Conservation (phyloP, 495 filamentous ascomycete species). For the Talaromyces wortmannii region DNA sequence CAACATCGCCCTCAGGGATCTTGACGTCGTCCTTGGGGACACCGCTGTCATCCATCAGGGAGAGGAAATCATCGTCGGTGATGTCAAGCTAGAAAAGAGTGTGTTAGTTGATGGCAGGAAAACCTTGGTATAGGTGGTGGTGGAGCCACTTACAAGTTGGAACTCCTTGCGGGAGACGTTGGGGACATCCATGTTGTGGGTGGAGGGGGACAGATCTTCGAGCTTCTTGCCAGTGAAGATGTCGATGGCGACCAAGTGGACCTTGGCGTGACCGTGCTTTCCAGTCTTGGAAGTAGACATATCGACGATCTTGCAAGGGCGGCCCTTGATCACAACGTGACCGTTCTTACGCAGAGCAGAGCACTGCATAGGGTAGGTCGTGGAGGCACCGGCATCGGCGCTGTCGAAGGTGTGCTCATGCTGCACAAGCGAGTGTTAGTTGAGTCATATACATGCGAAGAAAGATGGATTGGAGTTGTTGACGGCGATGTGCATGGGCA, state of each 20-base stretch:
- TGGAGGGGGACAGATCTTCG: constrained; percentile 98
- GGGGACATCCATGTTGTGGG: constrained; percentile 99
- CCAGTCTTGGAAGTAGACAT: constrained; percentile 99
- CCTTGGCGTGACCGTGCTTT: constrained; percentile 99
- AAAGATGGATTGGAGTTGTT: background rate
- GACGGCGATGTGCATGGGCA: constrained; percentile 1
- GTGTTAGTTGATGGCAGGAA: background rate
- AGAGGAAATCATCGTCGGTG: constrained; percentile 84
- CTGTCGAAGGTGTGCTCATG: constrained; percentile 89
- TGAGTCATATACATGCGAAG: background rate
- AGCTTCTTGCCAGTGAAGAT: constrained; percentile 99
- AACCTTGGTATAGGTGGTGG: background rate
- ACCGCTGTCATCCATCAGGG: constrained; percentile 77
- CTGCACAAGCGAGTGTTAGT: constrained; percentile 29
- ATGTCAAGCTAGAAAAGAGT: constrained; percentile 60
- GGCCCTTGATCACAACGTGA: constrained; percentile 93
- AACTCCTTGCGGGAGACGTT: constrained; percentile 84
- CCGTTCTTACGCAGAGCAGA: constrained; percentile 99
- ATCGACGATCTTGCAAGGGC: constrained; percentile 99
- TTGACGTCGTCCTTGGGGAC: constrained; percentile 90
- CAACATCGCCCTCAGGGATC: constrained; percentile 81
- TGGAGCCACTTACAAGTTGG: constrained; percentile 67
- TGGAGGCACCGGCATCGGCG: constrained; percentile 88
- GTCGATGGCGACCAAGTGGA: constrained; percentile 92
- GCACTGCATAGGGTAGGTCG: constrained; percentile 96